phyloP scores from a whole-genome alignment of 2,329 filamentous ascomycete genomes.

The Chlorencoelia australis region DNA sequence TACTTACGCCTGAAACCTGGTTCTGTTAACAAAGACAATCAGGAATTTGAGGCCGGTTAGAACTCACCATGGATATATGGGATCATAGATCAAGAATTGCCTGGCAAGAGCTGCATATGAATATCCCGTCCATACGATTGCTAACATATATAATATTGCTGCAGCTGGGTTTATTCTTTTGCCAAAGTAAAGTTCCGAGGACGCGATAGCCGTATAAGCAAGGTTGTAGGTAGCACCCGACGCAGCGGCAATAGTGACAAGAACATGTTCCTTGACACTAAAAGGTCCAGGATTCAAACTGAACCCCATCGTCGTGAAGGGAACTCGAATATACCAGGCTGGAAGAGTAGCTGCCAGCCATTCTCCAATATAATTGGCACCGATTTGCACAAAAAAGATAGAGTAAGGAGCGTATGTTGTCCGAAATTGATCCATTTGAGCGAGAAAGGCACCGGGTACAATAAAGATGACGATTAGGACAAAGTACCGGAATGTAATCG shows the following conservation, averaged over 20 bases:
- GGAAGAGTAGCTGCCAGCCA: constrained; percentile 35
- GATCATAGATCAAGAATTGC: constrained; percentile 48
- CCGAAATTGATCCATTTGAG: constrained; percentile 44
- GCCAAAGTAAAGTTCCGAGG: constrained; percentile 48
- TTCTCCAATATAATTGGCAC: constrained; percentile 37
- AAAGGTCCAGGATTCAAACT: constrained; percentile 25
- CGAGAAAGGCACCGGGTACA: constrained; percentile 46
- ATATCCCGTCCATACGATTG: constrained; percentile 48
- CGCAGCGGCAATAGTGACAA: constrained; percentile 36
- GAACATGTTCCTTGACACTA: constrained; percentile 23
- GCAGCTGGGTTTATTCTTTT: constrained; percentile 41
- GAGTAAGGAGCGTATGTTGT: constrained; percentile 45
- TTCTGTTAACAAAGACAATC: constrained; percentile 13
- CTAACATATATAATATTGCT: constrained; percentile 50
- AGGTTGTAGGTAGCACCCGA: constrained; percentile 43
- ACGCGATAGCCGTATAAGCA: constrained; percentile 40
- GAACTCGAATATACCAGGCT: constrained; percentile 34
- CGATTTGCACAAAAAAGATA: constrained; percentile 49
- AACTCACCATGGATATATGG: constrained; percentile 41
- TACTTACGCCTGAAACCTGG: constrained; percentile 36
- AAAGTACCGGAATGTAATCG: constrained; percentile 51
- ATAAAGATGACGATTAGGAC: constrained; percentile 44
- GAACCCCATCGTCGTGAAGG: constrained; percentile 33
- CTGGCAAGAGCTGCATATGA: constrained; percentile 47
- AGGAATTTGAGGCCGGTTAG: background rate